Evolutionary conservation across 768 basidiomycete genomes (phyloP).

Genomic region (Rhodocollybia butyracea): DNA sequence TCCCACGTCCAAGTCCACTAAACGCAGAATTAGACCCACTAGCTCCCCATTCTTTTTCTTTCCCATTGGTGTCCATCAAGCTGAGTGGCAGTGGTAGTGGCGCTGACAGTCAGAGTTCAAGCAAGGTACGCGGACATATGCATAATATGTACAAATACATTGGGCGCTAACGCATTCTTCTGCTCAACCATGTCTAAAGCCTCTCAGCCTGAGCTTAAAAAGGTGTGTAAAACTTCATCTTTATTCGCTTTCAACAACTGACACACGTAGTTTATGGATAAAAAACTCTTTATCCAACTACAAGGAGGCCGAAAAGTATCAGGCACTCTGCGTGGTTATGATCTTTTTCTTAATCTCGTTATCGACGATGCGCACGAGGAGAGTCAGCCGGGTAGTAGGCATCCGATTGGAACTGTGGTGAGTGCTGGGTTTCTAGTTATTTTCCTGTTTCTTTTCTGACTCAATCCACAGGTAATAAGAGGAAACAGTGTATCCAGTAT

Average conservation of each 20-base stretch:
- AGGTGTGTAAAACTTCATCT: conserved; percentile 51
- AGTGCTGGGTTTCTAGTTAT: conserved; percentile 28
- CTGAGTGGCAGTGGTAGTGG: background rate
- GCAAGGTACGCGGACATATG: no score
- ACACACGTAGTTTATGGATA: conserved; percentile 89
- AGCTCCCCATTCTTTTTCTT: conserved; percentile 46
- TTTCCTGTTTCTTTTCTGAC: conserved; percentile 5
- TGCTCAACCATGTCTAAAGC: conserved; percentile 77
- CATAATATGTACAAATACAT: no score
- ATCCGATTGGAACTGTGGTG: conserved; percentile 90
- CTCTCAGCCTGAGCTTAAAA: conserved; percentile 96
- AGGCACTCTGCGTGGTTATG: conserved; percentile 93
- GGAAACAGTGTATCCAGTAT: conserved; percentile 96
- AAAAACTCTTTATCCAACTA: conserved; percentile 90
- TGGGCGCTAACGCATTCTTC: conserved; percentile 9
- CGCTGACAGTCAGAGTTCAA: background rate
- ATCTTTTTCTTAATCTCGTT: conserved; percentile 97
- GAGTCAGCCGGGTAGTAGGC: conserved; percentile 83
- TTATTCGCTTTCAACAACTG: conserved; percentile 1
- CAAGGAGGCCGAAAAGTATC: conserved; percentile 96
- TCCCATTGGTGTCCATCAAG: conserved; percentile 26
- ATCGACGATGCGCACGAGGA: conserved; percentile 96
- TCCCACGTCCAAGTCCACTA: conserved; percentile 36
- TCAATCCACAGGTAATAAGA: conserved; percentile 73
- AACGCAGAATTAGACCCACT: conserved; percentile 48